Evolutionary conservation across 768 basidiomycete species (phyloP).

Genomic region (Boletus speciosus): DNA sequence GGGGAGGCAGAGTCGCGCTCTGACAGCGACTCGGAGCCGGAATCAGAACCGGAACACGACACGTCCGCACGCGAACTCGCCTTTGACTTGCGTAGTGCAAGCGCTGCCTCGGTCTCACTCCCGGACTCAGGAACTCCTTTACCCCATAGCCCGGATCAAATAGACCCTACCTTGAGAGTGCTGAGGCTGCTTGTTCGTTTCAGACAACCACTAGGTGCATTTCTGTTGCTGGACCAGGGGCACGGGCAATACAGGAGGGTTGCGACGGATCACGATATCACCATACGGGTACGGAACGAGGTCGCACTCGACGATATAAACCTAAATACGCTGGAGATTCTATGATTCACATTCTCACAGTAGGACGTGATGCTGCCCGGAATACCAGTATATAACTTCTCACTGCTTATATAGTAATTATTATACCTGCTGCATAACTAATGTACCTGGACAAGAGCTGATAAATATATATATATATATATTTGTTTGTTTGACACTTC

Average conservation of each 20-base stretch:
- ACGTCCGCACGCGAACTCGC: not conserved
- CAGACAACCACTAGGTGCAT: conserved; percentile 10
- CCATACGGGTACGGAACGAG: conserved; percentile 3
- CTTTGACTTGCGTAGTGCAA: not conserved
- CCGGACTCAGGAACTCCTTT: not conserved
- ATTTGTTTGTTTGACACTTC: too few species aligned
- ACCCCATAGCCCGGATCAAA: not conserved
- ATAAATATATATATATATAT: too few species aligned
- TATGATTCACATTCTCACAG: not conserved
- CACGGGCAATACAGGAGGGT: conserved; percentile 14
- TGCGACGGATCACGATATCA: conserved; percentile 8
- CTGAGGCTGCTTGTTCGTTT: conserved; percentile 10
- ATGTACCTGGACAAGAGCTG: too few species aligned
- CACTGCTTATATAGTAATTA: too few species aligned
- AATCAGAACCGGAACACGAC: not conserved
- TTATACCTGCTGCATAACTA: too few species aligned
- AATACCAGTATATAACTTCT: too few species aligned
- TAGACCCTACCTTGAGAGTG: not conserved
- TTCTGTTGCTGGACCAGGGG: conserved; percentile 6
- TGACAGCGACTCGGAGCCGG: conserved; percentile 1
- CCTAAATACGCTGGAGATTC: conserved; percentile 5
- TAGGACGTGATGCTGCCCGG: too few species aligned
- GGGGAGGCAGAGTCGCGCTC: not conserved
- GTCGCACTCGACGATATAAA: conserved; percentile 6
- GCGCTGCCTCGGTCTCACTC: not conserved